Conservation (phyloP, 306 rosid species). For the Begonia fuchsioides region DNA sequence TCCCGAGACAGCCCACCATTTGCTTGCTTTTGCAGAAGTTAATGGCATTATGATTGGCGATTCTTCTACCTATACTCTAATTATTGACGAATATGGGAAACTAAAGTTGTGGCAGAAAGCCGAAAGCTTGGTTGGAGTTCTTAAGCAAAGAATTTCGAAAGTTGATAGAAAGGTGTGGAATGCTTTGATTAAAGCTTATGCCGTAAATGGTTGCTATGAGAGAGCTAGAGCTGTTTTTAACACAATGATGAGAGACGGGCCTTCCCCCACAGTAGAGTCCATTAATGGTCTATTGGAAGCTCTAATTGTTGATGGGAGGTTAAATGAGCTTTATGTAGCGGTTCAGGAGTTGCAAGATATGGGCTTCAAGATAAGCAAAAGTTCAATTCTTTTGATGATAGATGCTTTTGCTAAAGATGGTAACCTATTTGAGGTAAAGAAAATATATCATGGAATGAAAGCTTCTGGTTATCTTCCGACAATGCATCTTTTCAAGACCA, state of each 20-base stretch:
- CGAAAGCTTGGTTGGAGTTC: constrained; percentile 74
- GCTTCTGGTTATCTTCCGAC: constrained; percentile 90
- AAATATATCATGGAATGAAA: constrained; percentile 87
- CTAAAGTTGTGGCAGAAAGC: constrained; percentile 79
- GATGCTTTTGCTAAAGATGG: constrained; percentile 79
- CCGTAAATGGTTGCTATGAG: constrained; percentile 73
- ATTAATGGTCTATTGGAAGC: constrained; percentile 75
- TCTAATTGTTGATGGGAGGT: constrained; percentile 59
- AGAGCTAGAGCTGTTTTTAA: constrained; percentile 88
- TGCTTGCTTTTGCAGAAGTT: constrained; percentile 46
- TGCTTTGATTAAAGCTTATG: constrained; percentile 79
- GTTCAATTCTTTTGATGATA: constrained; percentile 75
- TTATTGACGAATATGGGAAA: constrained; percentile 69
- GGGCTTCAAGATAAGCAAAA: constrained; percentile 78
- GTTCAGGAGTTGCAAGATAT: constrained; percentile 91
- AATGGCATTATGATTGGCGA: constrained; percentile 29
- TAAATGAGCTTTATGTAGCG: constrained; percentile 72
- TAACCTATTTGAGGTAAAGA: constrained; percentile 76
- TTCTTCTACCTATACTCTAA: constrained; percentile 27
- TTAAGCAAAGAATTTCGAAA: constrained; percentile 33
- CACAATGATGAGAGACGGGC: constrained; percentile 90
- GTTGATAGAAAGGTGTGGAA: constrained; percentile 84
- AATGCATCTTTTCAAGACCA: constrained; percentile 69
- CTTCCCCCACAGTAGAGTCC: constrained; percentile 71
- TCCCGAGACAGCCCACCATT: constrained; percentile 82